Evolutionary conservation across 225 moss, liverwort and hornwort species (phyloP), one percentile per base, ranked within the genome.

Genomic region (Polytrichum commune): DNA sequence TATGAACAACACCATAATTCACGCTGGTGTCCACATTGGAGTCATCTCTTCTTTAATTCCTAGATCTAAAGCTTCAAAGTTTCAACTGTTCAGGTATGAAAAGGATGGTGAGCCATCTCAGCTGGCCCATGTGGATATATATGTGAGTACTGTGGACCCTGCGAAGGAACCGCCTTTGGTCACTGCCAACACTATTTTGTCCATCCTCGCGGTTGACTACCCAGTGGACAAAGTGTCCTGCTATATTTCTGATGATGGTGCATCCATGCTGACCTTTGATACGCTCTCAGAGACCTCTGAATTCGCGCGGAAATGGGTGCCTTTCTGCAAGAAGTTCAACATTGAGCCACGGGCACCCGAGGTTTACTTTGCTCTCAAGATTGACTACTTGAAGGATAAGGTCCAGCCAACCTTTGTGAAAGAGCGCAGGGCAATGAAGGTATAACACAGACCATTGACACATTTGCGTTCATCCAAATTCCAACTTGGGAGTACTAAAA

Each of bases 391-490:
- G 73, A 94, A 89, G 70, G 94, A 92, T 78, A 94, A 94, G 65
- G 84, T 94, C 65, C 94, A 90, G 80, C 88, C 92, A 1, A 92
- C 84, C 16, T 94, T 94, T 65, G 94, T 94, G 18, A 94, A 94
- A 60, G 94, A 94, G 74, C 90, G 92, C 55, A 69, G 94, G 66
- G 92, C 92, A 13, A 92, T 94, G 94, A 94, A 91, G 91, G 93
- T 90, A 32, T 69, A 9, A 35, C 19, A 19, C 35, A 8, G 5
- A 66, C n/a, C 27, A 23, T 18, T 26, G 13, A 16, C 46, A 46
- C 46, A 4, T 46, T 46, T 46, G 46, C 46, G 46, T 46, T 16
- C 46, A 46, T 46, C 13, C 46, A 46, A 46, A 13, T 46, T 13
- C 46, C 46, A 46, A 46, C 46, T 46, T 46, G 46, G 46, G 13